Evolutionary conservation across 169 alveolate species (phyloP).

Genomic region (Babesia caballi): DNA sequence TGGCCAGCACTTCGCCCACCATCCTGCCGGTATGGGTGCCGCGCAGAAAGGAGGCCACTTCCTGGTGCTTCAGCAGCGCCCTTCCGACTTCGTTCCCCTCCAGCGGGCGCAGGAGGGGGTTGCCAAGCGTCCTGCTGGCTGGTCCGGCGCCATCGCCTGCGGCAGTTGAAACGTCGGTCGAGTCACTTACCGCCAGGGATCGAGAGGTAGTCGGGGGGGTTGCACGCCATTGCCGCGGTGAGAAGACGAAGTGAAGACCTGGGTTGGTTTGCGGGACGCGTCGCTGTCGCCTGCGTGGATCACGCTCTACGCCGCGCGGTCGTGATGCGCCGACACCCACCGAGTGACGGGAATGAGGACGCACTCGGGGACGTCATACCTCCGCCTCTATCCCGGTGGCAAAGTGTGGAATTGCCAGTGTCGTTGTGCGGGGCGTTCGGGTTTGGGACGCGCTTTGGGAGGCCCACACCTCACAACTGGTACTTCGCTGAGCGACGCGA

Average conservation of each 20-base stretch:
- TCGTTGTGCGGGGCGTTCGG: background rate
- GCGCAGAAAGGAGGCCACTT: conserved; percentile 22
- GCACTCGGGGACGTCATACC: background rate
- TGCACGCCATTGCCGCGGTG: background rate
- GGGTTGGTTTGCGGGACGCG: too few relatives aligned
- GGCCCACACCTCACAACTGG: background rate
- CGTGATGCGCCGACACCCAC: background rate
- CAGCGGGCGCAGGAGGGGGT: conserved; percentile 51
- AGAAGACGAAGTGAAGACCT: too few relatives aligned
- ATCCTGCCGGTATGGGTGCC: background rate
- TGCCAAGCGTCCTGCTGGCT: conserved; percentile 2
- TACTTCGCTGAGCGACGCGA: background rate
- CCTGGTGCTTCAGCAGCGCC: conserved; percentile 44
- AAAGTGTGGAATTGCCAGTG: background rate
- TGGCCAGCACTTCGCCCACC: conserved; percentile 75
- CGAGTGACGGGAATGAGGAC: background rate
- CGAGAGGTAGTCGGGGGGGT: conserved; percentile 27
- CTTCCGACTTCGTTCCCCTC: conserved; percentile 15
- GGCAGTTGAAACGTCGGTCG: background rate
- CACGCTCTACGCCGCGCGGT: background rate
- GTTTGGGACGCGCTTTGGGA: background rate
- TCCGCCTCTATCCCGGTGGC: background rate
- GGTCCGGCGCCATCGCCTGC: conserved; percentile 14
- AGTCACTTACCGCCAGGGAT: conserved; percentile 9
- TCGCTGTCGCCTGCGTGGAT: too few relatives aligned